Percentiles rank a stretch among this genome's conserved stretches.
Conservation (phyloP, 75 land plant genomes). For the Sequoia sempervirens region DNA sequence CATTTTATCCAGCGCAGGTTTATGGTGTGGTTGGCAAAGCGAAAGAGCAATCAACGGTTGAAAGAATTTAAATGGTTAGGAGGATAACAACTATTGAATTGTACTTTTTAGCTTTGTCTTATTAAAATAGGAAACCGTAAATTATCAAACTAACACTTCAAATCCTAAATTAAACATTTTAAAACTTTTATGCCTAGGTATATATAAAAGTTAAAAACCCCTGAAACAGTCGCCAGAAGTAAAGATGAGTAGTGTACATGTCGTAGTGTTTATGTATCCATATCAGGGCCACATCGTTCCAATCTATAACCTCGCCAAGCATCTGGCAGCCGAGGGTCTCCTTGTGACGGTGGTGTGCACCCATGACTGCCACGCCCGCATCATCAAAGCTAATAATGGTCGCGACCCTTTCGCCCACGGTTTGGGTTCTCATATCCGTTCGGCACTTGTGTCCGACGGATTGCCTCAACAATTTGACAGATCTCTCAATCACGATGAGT, state of each 20-base stretch:
- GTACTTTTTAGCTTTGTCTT: too few relatives aligned
- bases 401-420: conserved; percentile 18
- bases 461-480: conserved; percentile 36
- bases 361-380: background rate
- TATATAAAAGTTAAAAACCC: too few relatives aligned
- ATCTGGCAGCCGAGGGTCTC: conserved; percentile 19
- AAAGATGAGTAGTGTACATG: background rate
- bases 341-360: conserved; percentile 18
- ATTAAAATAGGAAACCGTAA: too few relatives aligned
- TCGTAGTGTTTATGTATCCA: conserved; percentile 11
- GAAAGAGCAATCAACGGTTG: too few relatives aligned
- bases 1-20: background rate
- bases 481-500: conserved; percentile 25
- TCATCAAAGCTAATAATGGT: background rate
- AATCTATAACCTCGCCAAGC: conserved; percentile 10
- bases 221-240: background rate
- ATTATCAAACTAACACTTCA: too few relatives aligned
- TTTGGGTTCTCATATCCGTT: conserved; percentile 27
- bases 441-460: conserved; percentile 30
- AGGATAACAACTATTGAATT: too few relatives aligned
- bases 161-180: too few relatives aligned
- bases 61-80: too few relatives aligned
- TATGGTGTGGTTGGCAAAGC: background rate
- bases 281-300: conserved; percentile 27
- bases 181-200: too few relatives aligned